Evolutionary conservation across 345 rosid species (phyloP), one percentile per base, ranked within the genome.

Genomic region (Camelina hispida): DNA sequence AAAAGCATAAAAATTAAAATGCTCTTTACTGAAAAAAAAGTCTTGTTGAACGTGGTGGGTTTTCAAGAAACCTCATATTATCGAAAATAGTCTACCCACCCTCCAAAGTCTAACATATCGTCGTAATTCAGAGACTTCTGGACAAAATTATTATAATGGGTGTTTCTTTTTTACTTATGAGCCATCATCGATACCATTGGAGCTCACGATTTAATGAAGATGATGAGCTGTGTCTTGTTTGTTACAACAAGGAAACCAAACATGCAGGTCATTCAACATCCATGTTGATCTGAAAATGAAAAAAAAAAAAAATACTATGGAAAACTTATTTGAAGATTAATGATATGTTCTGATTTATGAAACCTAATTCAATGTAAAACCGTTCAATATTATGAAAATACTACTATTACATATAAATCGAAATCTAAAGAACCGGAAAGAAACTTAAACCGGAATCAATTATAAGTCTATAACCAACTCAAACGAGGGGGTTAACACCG

Each of bases 21-120:
- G 44, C 25, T 17, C 20, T 58, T 23, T 55, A 55, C 60, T 53
- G 34, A 47, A 13, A 22, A 8, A 13, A 8, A 40, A 25, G 42
- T 10, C 22, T 20, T 7, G 32, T 56, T 55, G 53, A 25, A 7
- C 28, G 55, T 28, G 38, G 38, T 7, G 38, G 15, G 48, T 20
- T 66, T 42, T 67, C 17, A 30, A 28, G 16, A 47, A 58, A 34
- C 18, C n/a, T 69, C 28, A 16, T n/a, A n/a, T n/a, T n/a, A n/a
- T n/a, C n/a, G n/a, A n/a, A 28, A 28, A 28, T 28, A 30, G 32
- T 1, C 18, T 37, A n/a, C n/a, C n/a, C n/a, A n/a, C n/a, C n/a
- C n/a, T 53, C 16, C 8, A 9, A 34, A 35, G 35, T 14, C 20
- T 46, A 35, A 46, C 23, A 68, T 40, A 51, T 53, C 15, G 61